Base-by-base conservation (phyloP, 2,329 filamentous ascomycete genomes). In the Fusarium pseudonygamai region DNA sequence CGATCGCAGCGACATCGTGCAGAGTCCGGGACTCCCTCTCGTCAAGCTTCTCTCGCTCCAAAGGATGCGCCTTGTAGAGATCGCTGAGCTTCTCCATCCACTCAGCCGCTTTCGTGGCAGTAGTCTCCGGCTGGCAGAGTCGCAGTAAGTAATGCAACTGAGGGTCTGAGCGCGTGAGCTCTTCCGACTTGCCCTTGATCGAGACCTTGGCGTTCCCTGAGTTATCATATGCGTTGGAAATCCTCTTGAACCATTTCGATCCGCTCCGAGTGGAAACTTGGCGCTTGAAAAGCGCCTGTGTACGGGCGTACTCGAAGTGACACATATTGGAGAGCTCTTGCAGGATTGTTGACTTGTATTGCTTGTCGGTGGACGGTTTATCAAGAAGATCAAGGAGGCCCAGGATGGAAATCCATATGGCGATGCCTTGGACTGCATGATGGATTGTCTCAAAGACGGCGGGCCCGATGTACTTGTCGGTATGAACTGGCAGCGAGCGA, bases 241-340 rank as follows among this genome's bases (percentile, higher is more conserved):
- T 52, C 3, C 85, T 79, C 72, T 82, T 84, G 76, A 87, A 87
- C 74, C 80, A 83, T 52, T 84, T 84, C 2, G 52, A 49, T 9
- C 83, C 84, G 0, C 72, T 78, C 1, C 64, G 66, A 1, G 78
- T 79, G 43, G 85, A 80, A 2, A 87, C 72, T 4, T 82, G 75
- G 12, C 85, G 84, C 65, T 82, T 85, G 52, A 87, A 81, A 0
- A 79, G 30, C 18, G 75, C 69, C 43, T 86, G 84, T 0, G 78
- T 74, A 4, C 83, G 82, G 3, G 46, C 57, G 52, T 83, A 87
- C 56, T 87, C 85, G 1, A 85, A 64, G n/a, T 86, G 78, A 28
- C 82, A 84, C 8, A 85, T 60, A 52, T 86, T 87, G 32, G 82
- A 80, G 0, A 87, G 67, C 55, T 88, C 86, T 65, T 87, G 85